Conservation (phyloP, 306 rosid species). For the Quercus engelmannii region DNA sequence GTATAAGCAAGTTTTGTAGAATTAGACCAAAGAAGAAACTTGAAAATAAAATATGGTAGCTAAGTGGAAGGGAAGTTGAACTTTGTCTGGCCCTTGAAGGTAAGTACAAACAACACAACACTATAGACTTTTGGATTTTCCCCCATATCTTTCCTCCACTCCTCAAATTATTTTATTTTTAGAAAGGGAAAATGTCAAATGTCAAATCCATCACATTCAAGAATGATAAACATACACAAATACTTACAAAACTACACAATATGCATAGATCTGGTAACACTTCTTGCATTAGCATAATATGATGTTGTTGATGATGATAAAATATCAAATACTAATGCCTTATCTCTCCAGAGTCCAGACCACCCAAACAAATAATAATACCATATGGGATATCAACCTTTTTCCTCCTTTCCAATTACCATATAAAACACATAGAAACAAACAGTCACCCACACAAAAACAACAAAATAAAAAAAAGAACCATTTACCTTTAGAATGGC, state of each 20-base stretch:
- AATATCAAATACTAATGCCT: slow-evolving; percentile 11
- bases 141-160: slow-evolving; percentile 21
- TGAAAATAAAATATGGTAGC: slow-evolving; percentile 22
- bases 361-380: slow-evolving; percentile 10
- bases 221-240: slow-evolving; percentile 3
- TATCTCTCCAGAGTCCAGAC: slow-evolving; percentile 6
- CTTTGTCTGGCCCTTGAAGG: slow-evolving; percentile 24
- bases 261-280: neutral
- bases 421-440: slow-evolving; percentile 18
- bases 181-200: slow-evolving; percentile 21
- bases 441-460: slow-evolving; percentile 19
- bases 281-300: neutral
- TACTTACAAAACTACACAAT: slow-evolving; percentile 4
- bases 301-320: neutral
- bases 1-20: slow-evolving; percentile 14
- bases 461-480: neutral
- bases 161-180: slow-evolving; percentile 11
- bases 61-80: slow-evolving; percentile 3
- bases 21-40: neutral
- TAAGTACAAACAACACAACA: slow-evolving; percentile 2
- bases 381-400: neutral
- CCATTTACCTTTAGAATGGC: slow-evolving; percentile 31
- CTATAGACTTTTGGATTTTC: neutral
- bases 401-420: neutral
- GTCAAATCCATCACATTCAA: slow-evolving; percentile 10